These are phyloP conservation scores for Metschnikowia dekortorum DNA, from an alignment of 805 yeast species.

Conservation along the genomic window DNA sequence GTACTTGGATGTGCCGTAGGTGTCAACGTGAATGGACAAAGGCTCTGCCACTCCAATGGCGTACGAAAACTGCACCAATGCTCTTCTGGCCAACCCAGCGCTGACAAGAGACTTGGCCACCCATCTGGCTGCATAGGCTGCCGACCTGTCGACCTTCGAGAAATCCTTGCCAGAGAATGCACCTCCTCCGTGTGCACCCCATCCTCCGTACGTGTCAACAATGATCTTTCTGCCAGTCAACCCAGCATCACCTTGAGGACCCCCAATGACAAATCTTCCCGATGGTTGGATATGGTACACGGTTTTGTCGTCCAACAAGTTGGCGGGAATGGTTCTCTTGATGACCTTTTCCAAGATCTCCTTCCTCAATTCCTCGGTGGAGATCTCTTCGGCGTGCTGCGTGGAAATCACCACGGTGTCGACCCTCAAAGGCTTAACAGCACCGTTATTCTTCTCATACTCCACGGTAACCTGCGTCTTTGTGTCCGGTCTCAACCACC, in stretches of 20 bases:
- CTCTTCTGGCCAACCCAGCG: constrained; percentile 96
- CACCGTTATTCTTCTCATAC: constrained; percentile 91
- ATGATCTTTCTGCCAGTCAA: constrained; percentile 98
- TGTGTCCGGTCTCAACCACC: constrained; percentile 99
- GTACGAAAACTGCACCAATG: constrained; percentile 96
- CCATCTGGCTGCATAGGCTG: constrained; percentile 99
- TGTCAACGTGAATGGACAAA: constrained; percentile 92
- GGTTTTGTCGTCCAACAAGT: constrained; percentile 90
- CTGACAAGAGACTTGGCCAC: constrained; percentile 96
- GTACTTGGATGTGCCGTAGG: constrained; percentile 95
- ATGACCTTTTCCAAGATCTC: constrained; percentile 76
- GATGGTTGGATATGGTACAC: constrained; percentile 98
- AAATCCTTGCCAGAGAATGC: constrained; percentile 99
- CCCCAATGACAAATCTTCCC: constrained; percentile 99
- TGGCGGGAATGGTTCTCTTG: constrained; percentile 87
- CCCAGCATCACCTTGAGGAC: constrained; percentile 99
- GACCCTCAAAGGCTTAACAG: constrained; percentile 91
- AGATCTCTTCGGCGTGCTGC: constrained; percentile 94
- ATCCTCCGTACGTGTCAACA: constrained; percentile 99
- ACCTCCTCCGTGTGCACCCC: constrained; percentile 99
- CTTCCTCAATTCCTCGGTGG: constrained; percentile 86
- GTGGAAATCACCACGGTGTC: constrained; percentile 97
- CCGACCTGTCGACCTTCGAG: constrained; percentile 99
- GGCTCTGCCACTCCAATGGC: constrained; percentile 99
- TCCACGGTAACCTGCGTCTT: constrained; percentile 99